Evolutionary conservation across 257 asterid genomes (phyloP), one percentile per base, ranked within the genome.

Genomic region (Solanum raphanifolium): DNA sequence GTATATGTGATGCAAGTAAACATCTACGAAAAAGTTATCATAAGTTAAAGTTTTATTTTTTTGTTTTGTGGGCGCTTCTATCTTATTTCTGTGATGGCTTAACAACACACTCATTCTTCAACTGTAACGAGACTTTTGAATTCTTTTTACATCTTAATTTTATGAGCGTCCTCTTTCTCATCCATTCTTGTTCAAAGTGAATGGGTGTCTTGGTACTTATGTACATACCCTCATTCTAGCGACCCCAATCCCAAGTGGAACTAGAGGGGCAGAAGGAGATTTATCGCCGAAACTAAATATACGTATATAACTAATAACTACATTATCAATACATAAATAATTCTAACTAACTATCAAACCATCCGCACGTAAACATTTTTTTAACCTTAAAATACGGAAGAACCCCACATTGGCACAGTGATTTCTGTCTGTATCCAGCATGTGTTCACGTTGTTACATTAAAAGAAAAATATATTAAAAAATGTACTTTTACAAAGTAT

Each of bases 361-460:
- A 62, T 0, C 9, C 3, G 8, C 2, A 23, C 11, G 11, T 21
- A 60, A 58, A 58, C 5, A 20, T 58, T 23, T 23, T 62, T 62
- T 9, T 62, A n/a, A 62, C 71, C 16, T n/a, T 10, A 5, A 9
- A 23, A 9, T 62, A n/a, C 6, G 31, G 71, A 62, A 55, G 78
- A 83, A 71, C 58, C 58, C 83, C 83, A 83, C 75, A 62, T 29
- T 58, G 86, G 16, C 74, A 9, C 43, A 32, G 34, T 31, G 79
- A 86, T 89, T 7, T 72, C 46, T 88, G 88, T 90, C 90, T 89
- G 87, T 86, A 48, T 71, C 87, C 75, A 31, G 81, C 88, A 81
- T 71, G 83, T 86, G 65, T 73, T 41, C 48, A 73, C 89, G 55
- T 62, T 86, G 27, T 60, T 85, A 20, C 87, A 66, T 85, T 85